phyloP scores from a whole-genome alignment of 2,329 filamentous ascomycete genomes.

The Diaporthe sp. region DNA sequence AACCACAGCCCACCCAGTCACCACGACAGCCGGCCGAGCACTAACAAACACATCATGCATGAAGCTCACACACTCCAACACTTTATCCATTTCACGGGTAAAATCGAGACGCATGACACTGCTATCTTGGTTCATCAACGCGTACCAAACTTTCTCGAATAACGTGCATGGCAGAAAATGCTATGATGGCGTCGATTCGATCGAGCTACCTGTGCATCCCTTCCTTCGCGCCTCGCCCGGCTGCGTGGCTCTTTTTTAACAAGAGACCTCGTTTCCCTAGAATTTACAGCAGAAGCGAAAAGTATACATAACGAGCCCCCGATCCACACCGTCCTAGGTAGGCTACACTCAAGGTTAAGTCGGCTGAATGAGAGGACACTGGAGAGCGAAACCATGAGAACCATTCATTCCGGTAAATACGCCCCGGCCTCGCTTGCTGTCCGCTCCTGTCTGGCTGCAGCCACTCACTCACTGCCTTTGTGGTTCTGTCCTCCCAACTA shows the following conservation, averaged over 20 bases:
- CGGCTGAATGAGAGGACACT: not conserved
- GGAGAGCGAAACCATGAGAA: not conserved
- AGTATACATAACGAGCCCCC: not conserved
- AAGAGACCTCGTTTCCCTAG: not conserved
- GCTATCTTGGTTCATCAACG: not conserved
- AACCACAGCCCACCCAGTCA: not conserved
- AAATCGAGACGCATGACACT: conserved; percentile 6
- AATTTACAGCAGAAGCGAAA: conserved; percentile 7
- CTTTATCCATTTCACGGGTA: not conserved
- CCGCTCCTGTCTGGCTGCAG: not conserved
- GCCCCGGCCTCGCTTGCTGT: not conserved
- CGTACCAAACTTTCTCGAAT: not conserved
- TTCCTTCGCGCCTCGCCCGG: not conserved
- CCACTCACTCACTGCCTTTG: not conserved
- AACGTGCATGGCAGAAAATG: not conserved
- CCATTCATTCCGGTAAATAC: not conserved
- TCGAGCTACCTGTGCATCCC: not conserved
- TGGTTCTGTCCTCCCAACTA: not conserved
- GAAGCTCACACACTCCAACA: not conserved
- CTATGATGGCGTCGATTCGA: not conserved
- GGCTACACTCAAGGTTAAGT: not conserved
- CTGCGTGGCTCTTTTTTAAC: not conserved
- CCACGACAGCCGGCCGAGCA: not conserved
- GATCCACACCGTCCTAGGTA: not conserved
- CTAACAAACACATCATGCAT: conserved; percentile 8